Percentiles rank a stretch among this genome's conserved stretches.
Conservation (phyloP, 2,329 filamentous ascomycete species). For the Fusarium piperis region DNA sequence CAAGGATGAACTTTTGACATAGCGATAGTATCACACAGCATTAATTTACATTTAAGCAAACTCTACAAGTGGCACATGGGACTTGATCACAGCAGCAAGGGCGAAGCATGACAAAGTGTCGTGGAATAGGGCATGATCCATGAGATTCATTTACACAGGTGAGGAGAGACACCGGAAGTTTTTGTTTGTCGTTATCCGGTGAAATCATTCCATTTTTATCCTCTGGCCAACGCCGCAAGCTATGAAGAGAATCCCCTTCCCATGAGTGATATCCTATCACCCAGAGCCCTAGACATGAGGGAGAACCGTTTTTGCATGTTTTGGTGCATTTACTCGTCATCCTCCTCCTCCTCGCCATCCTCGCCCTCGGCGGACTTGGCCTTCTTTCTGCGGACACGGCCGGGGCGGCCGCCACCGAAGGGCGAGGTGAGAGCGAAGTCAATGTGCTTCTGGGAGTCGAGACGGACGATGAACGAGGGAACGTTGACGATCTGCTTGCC, state of each 20-base stretch:
- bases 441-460: slow-evolving; percentile 99
- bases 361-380: slow-evolving; percentile 92
- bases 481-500: slow-evolving; percentile 99
- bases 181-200: slow-evolving; percentile 42
- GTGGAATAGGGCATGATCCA: slow-evolving; percentile 33
- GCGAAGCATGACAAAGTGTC: background rate
- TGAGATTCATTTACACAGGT: slow-evolving; percentile 41
- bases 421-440: slow-evolving; percentile 98
- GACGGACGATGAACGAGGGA: slow-evolving; percentile 98
- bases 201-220: slow-evolving; percentile 58
- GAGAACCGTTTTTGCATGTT: slow-evolving; percentile 45
- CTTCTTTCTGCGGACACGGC: slow-evolving; percentile 99
- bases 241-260: slow-evolving; percentile 57
- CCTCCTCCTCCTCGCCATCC: slow-evolving; percentile 84
- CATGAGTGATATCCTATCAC: slow-evolving; percentile 50
- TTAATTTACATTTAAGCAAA: background rate
- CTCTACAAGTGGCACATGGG: background rate
- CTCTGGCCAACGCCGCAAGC: slow-evolving; percentile 62
- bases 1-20: slow-evolving; percentile 66
- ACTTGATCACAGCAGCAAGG: slow-evolving; percentile 19
- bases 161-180: slow-evolving; percentile 28
- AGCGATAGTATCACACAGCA: slow-evolving; percentile 11
- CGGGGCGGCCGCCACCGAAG: slow-evolving; percentile 95
- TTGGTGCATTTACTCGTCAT: slow-evolving; percentile 71
- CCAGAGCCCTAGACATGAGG: slow-evolving; percentile 42